Conservation (phyloP, 805 yeast species). For the Candida yuanshanica region DNA sequence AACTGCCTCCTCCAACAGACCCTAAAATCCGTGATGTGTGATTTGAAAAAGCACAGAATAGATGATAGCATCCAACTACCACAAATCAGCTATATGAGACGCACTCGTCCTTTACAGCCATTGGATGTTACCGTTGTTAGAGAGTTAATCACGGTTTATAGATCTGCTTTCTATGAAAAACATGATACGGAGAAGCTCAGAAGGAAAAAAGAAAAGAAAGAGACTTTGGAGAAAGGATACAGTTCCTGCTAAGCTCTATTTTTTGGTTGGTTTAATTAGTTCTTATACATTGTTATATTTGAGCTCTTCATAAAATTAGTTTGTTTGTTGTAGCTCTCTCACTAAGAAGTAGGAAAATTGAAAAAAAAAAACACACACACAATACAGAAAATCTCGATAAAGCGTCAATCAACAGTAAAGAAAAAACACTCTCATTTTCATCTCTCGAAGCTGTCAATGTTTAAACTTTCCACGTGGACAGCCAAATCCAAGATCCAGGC, state of each 20-base stretch:
- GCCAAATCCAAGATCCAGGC: slow-evolving; percentile 10
- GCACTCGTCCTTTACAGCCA: neutral
- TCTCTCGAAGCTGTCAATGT: too few relatives aligned
- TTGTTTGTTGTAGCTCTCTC: too few relatives aligned
- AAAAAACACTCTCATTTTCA: neutral
- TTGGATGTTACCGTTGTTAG: neutral
- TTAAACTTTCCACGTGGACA: slow-evolving; percentile 7
- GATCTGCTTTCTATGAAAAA: neutral
- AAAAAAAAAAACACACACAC: too few relatives aligned
- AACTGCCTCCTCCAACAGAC: too few relatives aligned
- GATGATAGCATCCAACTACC: neutral
- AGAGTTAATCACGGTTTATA: neutral
- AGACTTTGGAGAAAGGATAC: neutral
- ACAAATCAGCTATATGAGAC: neutral
- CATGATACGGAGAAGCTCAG: neutral
- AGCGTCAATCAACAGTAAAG: neutral
- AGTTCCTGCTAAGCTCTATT: neutral
- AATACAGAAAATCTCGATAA: too few relatives aligned
- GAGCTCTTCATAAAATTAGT: too few relatives aligned
- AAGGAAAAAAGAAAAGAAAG: neutral
- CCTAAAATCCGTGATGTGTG: neutral
- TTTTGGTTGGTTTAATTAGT: too few relatives aligned
- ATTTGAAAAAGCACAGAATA: neutral
- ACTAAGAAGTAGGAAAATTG: too few relatives aligned
- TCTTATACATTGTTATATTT: too few relatives aligned